Evolutionary conservation across 495 filamentous ascomycete genomes (phyloP), one percentile per base, ranked within the genome.

Genomic region (Penicillium riverlandense): DNA sequence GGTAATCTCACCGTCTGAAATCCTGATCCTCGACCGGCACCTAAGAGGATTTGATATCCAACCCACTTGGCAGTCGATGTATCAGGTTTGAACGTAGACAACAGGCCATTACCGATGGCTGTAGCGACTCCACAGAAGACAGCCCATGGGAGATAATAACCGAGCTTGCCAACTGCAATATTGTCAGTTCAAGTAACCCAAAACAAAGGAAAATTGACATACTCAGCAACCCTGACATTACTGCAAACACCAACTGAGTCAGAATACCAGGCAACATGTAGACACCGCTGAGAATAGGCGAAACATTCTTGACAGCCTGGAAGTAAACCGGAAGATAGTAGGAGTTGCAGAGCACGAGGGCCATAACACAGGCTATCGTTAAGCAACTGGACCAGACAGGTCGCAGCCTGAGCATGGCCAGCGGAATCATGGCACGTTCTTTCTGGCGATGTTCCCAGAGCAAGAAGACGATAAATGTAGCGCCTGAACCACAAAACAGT

Each of bases 21-120:
- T 1, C 61, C 73, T 0, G 62, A 49, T 9, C 78, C 77, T 35
- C 70, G 70, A n/a, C 74, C 74, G 11, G 64, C 48, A 10, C 79
- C 79, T 7, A 65, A 47, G 8, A 83, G 52, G 32, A 80, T 68
- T 49, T 80, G 75, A 49, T 77, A 81, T 28, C 78, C 77, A 30
- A 80, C 61, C 72, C 75, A 79, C 36, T 55, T 72, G 27, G 60
- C 70, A 0, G 62, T 45, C 0, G 59, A 39, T 10, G 74, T 79
- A 4, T 48, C 35, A 2, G 70, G 68, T 6, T 57, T 55, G 7
- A 76, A 63, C 10, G 72, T 76, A 13, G 72, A 71, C 13, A 77
- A 47, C 29, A 83, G 56, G 3, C 78, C 77, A 11, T 62, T 59
- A 10, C 68, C 72, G 36, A 81, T 51, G 8, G 66, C 34, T 29